Evolutionary conservation across 768 basidiomycete species (phyloP).

Genomic region (Phlegmacium glaucopus): DNA sequence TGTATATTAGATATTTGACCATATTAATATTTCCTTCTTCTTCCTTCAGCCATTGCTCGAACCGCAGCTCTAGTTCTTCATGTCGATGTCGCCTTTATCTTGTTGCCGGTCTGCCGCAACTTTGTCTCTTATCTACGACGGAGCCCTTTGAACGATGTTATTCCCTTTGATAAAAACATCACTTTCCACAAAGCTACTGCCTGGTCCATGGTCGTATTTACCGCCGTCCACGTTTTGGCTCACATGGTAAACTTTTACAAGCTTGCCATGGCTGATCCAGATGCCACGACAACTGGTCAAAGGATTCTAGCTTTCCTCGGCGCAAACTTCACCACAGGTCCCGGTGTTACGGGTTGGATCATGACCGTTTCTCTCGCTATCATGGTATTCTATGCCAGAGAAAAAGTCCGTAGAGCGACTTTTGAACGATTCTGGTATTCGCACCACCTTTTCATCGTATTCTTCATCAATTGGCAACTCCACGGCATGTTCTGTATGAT

Average conservation of each 20-base stretch:
- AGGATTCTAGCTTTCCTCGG: constrained; percentile 67
- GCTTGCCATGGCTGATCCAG: constrained; percentile 45
- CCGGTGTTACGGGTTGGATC: constrained; percentile 83
- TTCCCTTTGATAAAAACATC: constrained; percentile 93
- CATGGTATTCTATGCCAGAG: constrained; percentile 85
- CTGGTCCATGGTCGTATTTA: constrained; percentile 84
- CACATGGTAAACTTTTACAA: constrained; percentile 85
- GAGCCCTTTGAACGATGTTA: constrained; percentile 79
- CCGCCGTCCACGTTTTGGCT: constrained; percentile 71
- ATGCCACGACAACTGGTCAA: constrained; percentile 50
- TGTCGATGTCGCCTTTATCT: constrained; percentile 89
- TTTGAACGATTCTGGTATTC: constrained; percentile 92
- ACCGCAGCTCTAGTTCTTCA: constrained; percentile 88
- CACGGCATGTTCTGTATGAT: constrained; percentile 99
- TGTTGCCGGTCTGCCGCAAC: constrained; percentile 93
- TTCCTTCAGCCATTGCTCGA: constrained; percentile 71
- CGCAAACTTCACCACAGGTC: constrained; percentile 81
- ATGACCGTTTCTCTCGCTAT: constrained; percentile 71
- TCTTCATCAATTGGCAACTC: constrained; percentile 93
- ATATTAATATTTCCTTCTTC: not conserved
- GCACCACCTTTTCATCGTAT: constrained; percentile 85
- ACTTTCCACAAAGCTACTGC: constrained; percentile 88
- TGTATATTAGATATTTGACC: not conserved
- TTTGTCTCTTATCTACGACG: constrained; percentile 87
- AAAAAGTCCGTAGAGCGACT: constrained; percentile 70